Base-by-base conservation (phyloP, 257 asterid genomes). In the Salvia splendens region DNA sequence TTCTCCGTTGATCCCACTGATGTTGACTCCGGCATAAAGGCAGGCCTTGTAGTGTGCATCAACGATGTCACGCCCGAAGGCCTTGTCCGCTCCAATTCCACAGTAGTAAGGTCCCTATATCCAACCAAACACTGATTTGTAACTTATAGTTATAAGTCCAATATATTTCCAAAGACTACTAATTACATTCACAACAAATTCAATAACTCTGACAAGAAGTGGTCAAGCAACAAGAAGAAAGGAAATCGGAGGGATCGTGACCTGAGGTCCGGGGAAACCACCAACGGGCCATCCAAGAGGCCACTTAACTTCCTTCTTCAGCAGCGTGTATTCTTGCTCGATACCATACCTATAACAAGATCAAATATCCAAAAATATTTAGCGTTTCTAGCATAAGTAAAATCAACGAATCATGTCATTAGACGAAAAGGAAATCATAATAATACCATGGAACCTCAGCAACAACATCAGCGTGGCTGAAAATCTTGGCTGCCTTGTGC, bases 261-360 rank as follows among this genome's bases (percentile, higher is more conserved):
- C 98, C 93, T 92, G 98, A 64, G 98, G 95, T 61, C 96, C 95
- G 4, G 96, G 98, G 36, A 30, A 92, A 48, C 98, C 98, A 9
- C 98, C 96, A 10, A 54, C 10, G n/a, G 96, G 96, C 98, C 98
- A 92, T 48, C 98, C 98, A 17, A 92, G 60, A 14, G 98, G 98
- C 98, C 98, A 92, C 52, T 82, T 87, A 12, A 82, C 79, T 30
- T 86, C 83, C 81, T 77, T 92, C 66, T 92, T 84, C 82, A 92
- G 53, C 59, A 92, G 74, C 73, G 98, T 92, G 75, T 92, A 92
- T 64, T 92, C 98, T 84, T 92, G 96, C 82, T 92, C 96, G 47
- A 92, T 87, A 17, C 98, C 98, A 66, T 81, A 92, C 98, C 98
- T 92, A 57, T 46, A 1, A 32, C 12, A 30, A 12, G 20, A 45